Percentiles rank a stretch among this genome's conserved stretches.
phyloP scores from a whole-genome alignment of 129 eudicot species.

The Pulicaria dysenterica region DNA sequence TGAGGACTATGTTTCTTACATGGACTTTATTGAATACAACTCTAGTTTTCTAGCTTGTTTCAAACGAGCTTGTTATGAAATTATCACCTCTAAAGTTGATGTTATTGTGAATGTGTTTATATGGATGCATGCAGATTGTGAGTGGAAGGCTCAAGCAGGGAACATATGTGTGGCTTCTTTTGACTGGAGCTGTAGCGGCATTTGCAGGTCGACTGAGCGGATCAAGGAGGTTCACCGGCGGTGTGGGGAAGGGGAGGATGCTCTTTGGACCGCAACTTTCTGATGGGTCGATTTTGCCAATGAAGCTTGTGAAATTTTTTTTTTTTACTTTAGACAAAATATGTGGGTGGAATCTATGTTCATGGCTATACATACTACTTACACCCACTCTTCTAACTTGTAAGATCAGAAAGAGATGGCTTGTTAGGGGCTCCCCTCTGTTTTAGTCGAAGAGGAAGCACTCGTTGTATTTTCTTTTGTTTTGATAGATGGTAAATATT shows the following conservation, averaged over 20 bases:
- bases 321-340: conserved; percentile 4
- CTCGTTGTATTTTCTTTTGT: neutral
- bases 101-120: neutral
- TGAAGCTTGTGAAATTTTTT: neutral
- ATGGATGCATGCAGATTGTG: conserved; percentile 61
- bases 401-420: neutral
- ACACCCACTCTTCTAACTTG: neutral
- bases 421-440: conserved; percentile 24
- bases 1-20: no score
- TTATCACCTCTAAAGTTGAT: neutral
- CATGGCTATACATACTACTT: no score
- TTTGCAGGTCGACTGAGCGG: conserved; percentile 80
- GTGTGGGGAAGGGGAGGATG: conserved; percentile 87
- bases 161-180: conserved; percentile 93
- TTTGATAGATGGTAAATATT: conserved; percentile 34
- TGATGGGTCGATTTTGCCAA: conserved; percentile 23
- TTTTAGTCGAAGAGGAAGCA: conserved; percentile 37
- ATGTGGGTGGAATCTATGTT: neutral
- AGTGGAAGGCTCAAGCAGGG: conserved; percentile 97
- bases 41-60: neutral
- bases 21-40: no score
- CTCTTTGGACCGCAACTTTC: conserved; percentile 68
- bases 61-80: no score
- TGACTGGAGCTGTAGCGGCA: conserved; percentile 94
- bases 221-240: conserved; percentile 84